These are phyloP conservation scores for Solanum appendiculatum DNA, from an alignment of 257 asterid species.

Conservation along the genomic window DNA sequence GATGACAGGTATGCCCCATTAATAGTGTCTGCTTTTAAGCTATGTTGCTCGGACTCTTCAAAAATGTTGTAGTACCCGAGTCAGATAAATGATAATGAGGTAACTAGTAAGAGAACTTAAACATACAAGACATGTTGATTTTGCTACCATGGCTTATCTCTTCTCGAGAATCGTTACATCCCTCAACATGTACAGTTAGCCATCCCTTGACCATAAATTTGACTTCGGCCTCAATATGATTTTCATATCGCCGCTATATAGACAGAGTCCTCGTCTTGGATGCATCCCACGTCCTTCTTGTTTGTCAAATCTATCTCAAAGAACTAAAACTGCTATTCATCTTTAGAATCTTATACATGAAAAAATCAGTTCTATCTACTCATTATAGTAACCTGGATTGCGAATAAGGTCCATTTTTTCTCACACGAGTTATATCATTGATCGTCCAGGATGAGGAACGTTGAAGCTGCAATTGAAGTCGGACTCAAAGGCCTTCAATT, in stretches of 20 bases:
- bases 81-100: neutral
- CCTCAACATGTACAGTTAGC: neutral
- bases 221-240: neutral
- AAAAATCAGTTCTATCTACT: neutral
- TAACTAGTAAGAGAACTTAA: neutral
- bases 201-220: neutral
- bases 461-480: constrained; percentile 63
- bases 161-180: neutral
- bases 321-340: neutral
- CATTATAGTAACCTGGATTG: neutral
- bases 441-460: constrained; percentile 55
- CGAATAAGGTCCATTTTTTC: neutral
- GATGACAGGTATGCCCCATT: constrained; percentile 66
- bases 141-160: neutral
- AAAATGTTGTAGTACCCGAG: neutral
- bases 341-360: neutral
- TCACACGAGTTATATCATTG: neutral
- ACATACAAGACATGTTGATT: neutral
- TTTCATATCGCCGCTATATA: neutral
- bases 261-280: neutral
- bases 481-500: constrained; percentile 67
- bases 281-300: neutral
- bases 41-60: neutral
- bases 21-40: neutral
- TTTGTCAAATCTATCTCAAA: too few relatives aligned